Evolutionary conservation across 768 basidiomycete genomes (phyloP), one percentile per base, ranked within the genome.

Genomic region (Amanita polypyramis): DNA sequence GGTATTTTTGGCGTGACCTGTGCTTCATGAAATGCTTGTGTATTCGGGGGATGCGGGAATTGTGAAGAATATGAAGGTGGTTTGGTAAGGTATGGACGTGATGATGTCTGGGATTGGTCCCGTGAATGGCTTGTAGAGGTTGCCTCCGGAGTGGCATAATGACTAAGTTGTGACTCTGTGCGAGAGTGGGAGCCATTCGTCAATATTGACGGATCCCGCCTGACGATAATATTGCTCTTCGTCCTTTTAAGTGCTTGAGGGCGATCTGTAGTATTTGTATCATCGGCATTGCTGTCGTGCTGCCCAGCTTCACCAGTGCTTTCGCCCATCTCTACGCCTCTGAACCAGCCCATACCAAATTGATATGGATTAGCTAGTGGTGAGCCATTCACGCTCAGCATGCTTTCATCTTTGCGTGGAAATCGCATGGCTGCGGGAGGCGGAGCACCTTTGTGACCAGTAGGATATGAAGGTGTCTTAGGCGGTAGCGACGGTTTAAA

Each of bases 371-470:
- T 89, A 14, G 80, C 77, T 14, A 91, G 70, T 0, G 89, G 89
- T 0, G 85, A 88, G 3, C 89, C 89, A 51, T 92, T 91, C 15
- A 84, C 63, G 56, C 86, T 86, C 43, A 90, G 70, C 76, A 90
- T 77, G 56, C 71, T 79, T 62, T 92, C 89, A 56, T 87, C 78
- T 53, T 72, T 76, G 35, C 83, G 76, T 9, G 85, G 82, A 59
- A 81, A 69, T 20, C 87, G 79, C 40, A 82, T 67, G 3, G 72
- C 60, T 14, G 73, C 62, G 36, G 64, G 61, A 17, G 65, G 67
- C 29, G 56, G 51, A 35, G 30, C 48, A 25, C 51, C 43, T 21
- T 33, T 37, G 17, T 25, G 45, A 40, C 55, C 57, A 29, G 68
- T 58, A 29, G 79, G 78, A 54, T 67, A 83, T 51, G 61, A 67